These are phyloP conservation scores for Ceratocystis eucalypticola DNA, from an alignment of 2,329 filamentous ascomycete genomes.

Conservation along the genomic window DNA sequence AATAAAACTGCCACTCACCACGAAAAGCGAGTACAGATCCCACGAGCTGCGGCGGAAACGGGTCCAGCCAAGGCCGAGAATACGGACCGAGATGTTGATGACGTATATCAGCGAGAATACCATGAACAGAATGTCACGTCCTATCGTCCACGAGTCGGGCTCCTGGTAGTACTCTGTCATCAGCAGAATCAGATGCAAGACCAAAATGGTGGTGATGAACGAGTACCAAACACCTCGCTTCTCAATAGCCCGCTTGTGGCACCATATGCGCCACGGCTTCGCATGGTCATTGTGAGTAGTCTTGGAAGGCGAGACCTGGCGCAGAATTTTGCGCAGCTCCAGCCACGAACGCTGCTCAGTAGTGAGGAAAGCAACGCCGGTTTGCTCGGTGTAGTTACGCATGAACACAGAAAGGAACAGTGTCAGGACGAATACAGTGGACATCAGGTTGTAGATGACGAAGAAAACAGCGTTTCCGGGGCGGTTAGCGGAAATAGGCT, in stretches of 20 bases:
- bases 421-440: conserved; percentile 90
- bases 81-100: conserved; percentile 67
- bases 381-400: conserved; percentile 98
- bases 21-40: conserved; percentile 78
- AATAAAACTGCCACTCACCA: conserved; percentile 63
- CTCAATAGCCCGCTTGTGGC: conserved; percentile 83
- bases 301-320: conserved; percentile 90
- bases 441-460: conserved; percentile 87
- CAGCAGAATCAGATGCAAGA: conserved; percentile 71
- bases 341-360: conserved; percentile 95
- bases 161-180: conserved; percentile 77
- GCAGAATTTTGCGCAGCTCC: conserved; percentile 77
- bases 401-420: conserved; percentile 98
- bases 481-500: conserved; percentile 55
- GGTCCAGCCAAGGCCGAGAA: conserved; percentile 80
- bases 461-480: conserved; percentile 90
- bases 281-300: conserved; percentile 67
- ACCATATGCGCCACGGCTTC: conserved; percentile 78
- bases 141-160: conserved; percentile 52
- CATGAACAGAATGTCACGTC: conserved; percentile 66
- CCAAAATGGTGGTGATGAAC: conserved; percentile 62
- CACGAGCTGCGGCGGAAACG: conserved; percentile 87
- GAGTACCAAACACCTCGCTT: conserved; percentile 89
- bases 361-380: conserved; percentile 88
- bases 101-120: conserved; percentile 70